Percentiles rank a stretch among this genome's conserved stretches.
Evolutionary conservation across 2,329 filamentous ascomycete species (phyloP).

Genomic region (Thelonectria blattea): DNA sequence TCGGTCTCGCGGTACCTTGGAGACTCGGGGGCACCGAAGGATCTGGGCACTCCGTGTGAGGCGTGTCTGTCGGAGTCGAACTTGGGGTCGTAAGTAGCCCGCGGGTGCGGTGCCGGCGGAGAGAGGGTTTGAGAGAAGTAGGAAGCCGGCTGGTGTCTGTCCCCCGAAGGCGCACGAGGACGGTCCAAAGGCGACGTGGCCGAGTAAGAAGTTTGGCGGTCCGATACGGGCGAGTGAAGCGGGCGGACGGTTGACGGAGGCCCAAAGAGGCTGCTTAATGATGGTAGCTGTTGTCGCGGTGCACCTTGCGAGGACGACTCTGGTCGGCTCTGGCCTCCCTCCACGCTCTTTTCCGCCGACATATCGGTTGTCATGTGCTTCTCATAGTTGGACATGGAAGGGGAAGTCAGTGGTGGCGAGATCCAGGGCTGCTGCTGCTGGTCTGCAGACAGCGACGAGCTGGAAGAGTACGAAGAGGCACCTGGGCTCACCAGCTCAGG

Average conservation of each 20-base stretch:
- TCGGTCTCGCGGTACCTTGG: constrained; percentile 52
- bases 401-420: constrained; percentile 49
- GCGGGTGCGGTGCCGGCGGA: constrained; percentile 50
- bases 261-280: constrained; percentile 63
- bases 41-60: constrained; percentile 36
- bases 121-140: constrained; percentile 54
- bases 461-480: constrained; percentile 54
- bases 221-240: constrained; percentile 53
- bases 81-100: constrained; percentile 54
- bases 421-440: constrained; percentile 52
- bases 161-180: constrained; percentile 49
- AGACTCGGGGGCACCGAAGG: constrained; percentile 53
- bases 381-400: constrained; percentile 66
- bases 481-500: constrained; percentile 61
- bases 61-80: constrained; percentile 50
- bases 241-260: constrained; percentile 52
- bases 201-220: constrained; percentile 51
- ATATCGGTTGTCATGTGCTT: constrained; percentile 52
- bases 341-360: constrained; percentile 47
- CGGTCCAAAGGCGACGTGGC: constrained; percentile 56
- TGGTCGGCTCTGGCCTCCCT: constrained; percentile 45
- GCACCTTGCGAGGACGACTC: constrained; percentile 41
- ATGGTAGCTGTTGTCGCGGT: constrained; percentile 57
- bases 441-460: constrained; percentile 51
- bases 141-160: constrained; percentile 49